Evolutionary conservation across 345 rosid species (phyloP), one percentile per base, ranked within the genome.

Genomic region (Abelmoschus esculentus): DNA sequence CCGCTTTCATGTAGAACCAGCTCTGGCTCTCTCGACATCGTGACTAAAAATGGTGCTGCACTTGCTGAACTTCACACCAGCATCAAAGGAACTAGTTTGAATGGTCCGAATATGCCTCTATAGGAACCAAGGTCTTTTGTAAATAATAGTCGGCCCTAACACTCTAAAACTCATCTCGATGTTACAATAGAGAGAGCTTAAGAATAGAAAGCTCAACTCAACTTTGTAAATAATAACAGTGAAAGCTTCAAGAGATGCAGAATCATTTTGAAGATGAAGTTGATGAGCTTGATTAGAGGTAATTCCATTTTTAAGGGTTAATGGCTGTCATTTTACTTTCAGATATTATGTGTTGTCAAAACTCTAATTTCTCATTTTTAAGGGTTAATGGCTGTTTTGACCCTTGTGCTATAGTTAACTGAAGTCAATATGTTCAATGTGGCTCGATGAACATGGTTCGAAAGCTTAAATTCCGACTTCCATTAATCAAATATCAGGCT

Each of bases 201-300:
- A 47, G 52, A 47, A 47, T 47, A 3, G 83, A 76, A 75, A 83
- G 88, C 72, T 69, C 84, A 78, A 63, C 83, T 76, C 72, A 78
- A 76, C 82, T 69, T 76, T 86, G 89, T 88, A 86, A 77, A 89
- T 82, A 85, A 59, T 19, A 74, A 80, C 72, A 75, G 79, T 47
- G 81, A 79, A 71, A 76, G 79, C 80, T 80, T 59, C 78, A 82
- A 77, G 74, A 47, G 52, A 71, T 75, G 82, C 85, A 83, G 81
- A 81, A 74, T 74, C 83, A 72, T 78, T 83, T 76, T 75, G 90
- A 87, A 83, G 88, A 84, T 71, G 86, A 83, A 75, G 83, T 77
- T 18, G 83, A 78, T 11, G 85, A 78, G 77, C 71, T 81, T 70
- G 80, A 81, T 71, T 89, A 88, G 83, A 86, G 91, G 96, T 89